Evolutionary conservation across 805 yeast genomes (phyloP), one percentile per base, ranked within the genome.

Genomic region (Cyberlindnera xishuangbannaensis): DNA sequence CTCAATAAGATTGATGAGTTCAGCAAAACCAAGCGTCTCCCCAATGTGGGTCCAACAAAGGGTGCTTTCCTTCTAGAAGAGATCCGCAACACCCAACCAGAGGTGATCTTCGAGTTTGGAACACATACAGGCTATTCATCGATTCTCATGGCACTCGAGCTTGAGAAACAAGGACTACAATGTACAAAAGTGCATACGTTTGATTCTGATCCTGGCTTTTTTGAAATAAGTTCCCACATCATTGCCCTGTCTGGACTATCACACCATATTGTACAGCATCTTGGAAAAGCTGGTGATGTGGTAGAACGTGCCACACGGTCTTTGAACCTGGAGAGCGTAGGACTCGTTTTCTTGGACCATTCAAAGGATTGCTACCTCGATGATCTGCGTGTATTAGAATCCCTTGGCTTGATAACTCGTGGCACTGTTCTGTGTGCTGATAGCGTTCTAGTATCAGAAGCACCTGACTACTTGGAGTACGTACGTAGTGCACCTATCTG

Each of bases 261-360:
- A 2, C 27, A 43, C n/a, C 33, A 30, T 7, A 36, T 51, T 14
- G 37, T 36, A 2, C 37, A 37, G 21, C 43, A 43, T 13, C 16
- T 25, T 3, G 51, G 50, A 1, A 43, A 32, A 22, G 47, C 46
- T 0, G 35, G 42, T 1, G 43, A 40, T 7, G 25, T 29, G 11
- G 25, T 47, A 6, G 41, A 41, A 13, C 14, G 20, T 6, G 28
- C 47, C 14, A 8, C 32, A 1, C 23, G 25, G 12, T 27, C 22
- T 40, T n/a, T 58, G 26, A n/a, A 29, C 9, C 15, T 48, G 3
- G 47, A 41, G 10, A 25, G 28, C 14, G 41, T 61, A 2, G 70
- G 65, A 34, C 45, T 66, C 25, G 45, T 62, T 4, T 59, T 68
- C 33, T 52, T 68, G 29, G 68, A 68, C 44, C 73, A 67, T 39